Conservation (phyloP, 768 basidiomycete species). For the Chalciporus sphaerocephalus region DNA sequence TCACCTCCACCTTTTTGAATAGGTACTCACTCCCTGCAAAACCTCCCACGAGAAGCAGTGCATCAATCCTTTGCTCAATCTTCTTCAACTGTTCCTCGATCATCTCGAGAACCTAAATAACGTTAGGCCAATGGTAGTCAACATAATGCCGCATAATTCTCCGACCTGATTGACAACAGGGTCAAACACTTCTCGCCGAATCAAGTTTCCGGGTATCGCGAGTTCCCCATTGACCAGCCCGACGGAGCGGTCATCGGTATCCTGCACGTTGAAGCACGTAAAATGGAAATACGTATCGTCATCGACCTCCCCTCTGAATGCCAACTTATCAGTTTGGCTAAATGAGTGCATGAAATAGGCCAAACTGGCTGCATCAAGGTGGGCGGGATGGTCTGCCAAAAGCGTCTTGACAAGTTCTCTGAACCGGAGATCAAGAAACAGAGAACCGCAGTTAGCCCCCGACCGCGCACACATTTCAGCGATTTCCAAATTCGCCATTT, state of each 20-base stretch:
- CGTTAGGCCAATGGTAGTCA: constrained; percentile 6
- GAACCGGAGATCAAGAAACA: constrained; percentile 86
- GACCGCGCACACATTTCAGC: constrained; percentile 87
- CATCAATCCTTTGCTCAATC: constrained; percentile 71
- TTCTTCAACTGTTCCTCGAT: constrained; percentile 71
- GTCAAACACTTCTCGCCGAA: constrained; percentile 83
- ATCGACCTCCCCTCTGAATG: constrained; percentile 66
- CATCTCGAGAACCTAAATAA: constrained; percentile 62
- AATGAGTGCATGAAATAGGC: constrained; percentile 89
- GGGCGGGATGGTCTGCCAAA: constrained; percentile 77
- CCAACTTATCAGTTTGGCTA: constrained; percentile 82
- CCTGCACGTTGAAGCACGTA: constrained; percentile 85
- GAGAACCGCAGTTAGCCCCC: constrained; percentile 81
- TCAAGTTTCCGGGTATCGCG: constrained; percentile 71
- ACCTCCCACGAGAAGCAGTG: constrained; percentile 84
- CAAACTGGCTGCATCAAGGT: constrained; percentile 75
- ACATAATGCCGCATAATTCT: constrained; percentile 6
- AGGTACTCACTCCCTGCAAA: constrained; percentile 86
- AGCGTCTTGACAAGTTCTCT: constrained; percentile 74
- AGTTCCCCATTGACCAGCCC: constrained; percentile 82
- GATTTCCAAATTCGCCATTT: constrained; percentile 78
- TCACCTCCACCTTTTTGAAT: constrained; percentile 70
- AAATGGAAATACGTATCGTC: constrained; percentile 85
- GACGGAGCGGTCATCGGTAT: constrained; percentile 73
- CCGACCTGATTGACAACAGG: constrained; percentile 76